phyloP scores from a whole-genome alignment of 768 basidiomycete species.

The Xerocomus spinulosus region DNA sequence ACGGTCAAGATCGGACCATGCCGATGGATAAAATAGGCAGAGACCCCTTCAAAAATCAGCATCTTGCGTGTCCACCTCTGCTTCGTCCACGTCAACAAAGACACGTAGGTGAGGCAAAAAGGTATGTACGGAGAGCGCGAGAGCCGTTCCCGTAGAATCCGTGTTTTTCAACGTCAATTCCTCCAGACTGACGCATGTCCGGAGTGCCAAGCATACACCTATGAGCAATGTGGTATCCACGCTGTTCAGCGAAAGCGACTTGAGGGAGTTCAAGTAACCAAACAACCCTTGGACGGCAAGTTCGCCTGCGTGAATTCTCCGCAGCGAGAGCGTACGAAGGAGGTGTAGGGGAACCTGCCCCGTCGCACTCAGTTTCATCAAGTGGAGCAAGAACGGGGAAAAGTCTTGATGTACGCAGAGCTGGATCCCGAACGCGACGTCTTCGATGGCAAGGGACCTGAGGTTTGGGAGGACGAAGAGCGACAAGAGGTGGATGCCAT shows the following conservation, averaged over 20 bases:
- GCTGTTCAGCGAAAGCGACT: conserved; percentile 7
- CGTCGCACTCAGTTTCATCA: conserved; percentile 15
- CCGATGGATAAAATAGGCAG: too few relatives aligned
- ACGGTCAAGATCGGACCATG: too few relatives aligned
- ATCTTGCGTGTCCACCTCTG: too few relatives aligned
- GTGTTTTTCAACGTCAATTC: conserved; percentile 13
- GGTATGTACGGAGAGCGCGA: conserved; percentile 2
- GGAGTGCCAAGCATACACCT: conserved; percentile 5
- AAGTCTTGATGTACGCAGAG: conserved; percentile 33
- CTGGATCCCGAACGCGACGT: conserved; percentile 39
- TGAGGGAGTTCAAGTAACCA: not conserved
- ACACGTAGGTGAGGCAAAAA: conserved; percentile 11
- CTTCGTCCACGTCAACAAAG: conserved; percentile 15
- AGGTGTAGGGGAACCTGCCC: conserved; percentile 1
- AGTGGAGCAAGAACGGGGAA: conserved; percentile 33
- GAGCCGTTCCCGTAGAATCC: not conserved
- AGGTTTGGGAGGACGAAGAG: conserved; percentile 38
- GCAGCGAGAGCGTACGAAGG: conserved; percentile 11
- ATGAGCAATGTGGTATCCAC: conserved; percentile 2
- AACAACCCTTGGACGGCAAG: conserved; percentile 6
- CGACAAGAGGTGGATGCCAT: conserved; percentile 37
- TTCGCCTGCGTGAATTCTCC: conserved; percentile 2
- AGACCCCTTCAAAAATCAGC: too few relatives aligned
- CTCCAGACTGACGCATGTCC: conserved; percentile 3
- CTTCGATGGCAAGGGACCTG: conserved; percentile 40